Evolutionary conservation across 163 green algal species (phyloP).

Genomic region (Scenedesmus sp.): DNA sequence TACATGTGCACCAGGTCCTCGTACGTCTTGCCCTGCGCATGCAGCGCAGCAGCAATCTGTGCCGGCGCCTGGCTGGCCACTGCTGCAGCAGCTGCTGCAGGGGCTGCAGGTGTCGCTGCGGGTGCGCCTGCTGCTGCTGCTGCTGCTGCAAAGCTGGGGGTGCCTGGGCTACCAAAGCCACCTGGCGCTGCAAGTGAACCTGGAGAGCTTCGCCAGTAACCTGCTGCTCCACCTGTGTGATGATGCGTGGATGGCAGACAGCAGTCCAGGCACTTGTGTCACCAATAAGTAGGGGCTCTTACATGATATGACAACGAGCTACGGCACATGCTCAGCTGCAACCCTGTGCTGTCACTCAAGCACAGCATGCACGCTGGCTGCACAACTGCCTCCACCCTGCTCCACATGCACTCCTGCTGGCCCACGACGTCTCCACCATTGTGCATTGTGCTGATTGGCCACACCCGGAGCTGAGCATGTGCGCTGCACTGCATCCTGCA

Average conservation of each 20-base stretch:
- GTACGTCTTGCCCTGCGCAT: conserved; percentile 45
- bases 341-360: too few species aligned
- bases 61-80: background rate
- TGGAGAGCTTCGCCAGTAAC: conserved; percentile 7
- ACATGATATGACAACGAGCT: too few species aligned
- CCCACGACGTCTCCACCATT: too few species aligned
- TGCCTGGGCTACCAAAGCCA: background rate
- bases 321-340: too few species aligned
- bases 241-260: background rate
- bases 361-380: too few species aligned
- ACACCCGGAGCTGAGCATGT: background rate
- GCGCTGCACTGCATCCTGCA: background rate
- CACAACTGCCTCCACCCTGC: too few species aligned
- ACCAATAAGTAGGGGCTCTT: too few species aligned
- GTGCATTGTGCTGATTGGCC: too few species aligned
- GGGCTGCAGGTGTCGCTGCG: background rate
- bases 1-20: conserved; percentile 49
- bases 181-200: background rate
- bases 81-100: conserved; percentile 8
- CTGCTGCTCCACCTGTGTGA: background rate
- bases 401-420: too few species aligned
- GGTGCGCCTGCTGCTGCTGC: background rate
- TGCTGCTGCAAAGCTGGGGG: background rate
- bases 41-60: conserved; percentile 26
- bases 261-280: too few species aligned